Evolutionary conservation across 2,329 filamentous ascomycete genomes (phyloP).

Genomic region (Aspergillus proliferans): DNA sequence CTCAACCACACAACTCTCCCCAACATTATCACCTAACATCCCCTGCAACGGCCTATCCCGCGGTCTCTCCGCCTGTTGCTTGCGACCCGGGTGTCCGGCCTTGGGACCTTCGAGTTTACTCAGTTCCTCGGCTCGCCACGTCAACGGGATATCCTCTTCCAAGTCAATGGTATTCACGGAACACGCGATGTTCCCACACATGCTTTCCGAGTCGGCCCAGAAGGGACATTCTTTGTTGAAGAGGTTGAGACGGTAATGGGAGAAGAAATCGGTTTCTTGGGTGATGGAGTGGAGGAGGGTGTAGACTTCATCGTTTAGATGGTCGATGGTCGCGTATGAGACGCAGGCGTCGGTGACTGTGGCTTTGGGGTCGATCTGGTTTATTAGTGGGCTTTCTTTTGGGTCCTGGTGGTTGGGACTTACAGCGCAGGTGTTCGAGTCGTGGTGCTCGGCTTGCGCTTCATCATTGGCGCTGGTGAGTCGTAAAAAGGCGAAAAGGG

Average conservation of each 20-base stretch:
- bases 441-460: neutral
- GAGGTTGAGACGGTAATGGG: slow-evolving; percentile 90
- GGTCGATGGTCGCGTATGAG: slow-evolving; percentile 84
- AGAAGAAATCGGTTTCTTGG: slow-evolving; percentile 90
- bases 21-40: slow-evolving; percentile 74
- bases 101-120: slow-evolving; percentile 87
- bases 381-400: neutral
- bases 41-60: slow-evolving; percentile 72
- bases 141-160: slow-evolving; percentile 83
- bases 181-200: slow-evolving; percentile 96
- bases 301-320: slow-evolving; percentile 69
- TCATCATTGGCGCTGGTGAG: slow-evolving; percentile 39
- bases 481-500: slow-evolving; percentile 54
- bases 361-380: slow-evolving; percentile 75
- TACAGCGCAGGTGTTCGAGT: slow-evolving; percentile 49
- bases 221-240: slow-evolving; percentile 94
- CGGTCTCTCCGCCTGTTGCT: slow-evolving; percentile 61
- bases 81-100: slow-evolving; percentile 78
- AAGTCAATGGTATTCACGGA: slow-evolving; percentile 92
- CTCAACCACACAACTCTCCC: slow-evolving; percentile 94
- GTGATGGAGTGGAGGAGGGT: slow-evolving; percentile 76
- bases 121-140: slow-evolving; percentile 87
- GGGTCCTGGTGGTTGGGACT: slow-evolving; percentile 23
- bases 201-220: slow-evolving; percentile 86
- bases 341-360: slow-evolving; percentile 93